Base-by-base conservation (phyloP, 495 filamentous ascomycete species). In the Xylaria nigripes region DNA sequence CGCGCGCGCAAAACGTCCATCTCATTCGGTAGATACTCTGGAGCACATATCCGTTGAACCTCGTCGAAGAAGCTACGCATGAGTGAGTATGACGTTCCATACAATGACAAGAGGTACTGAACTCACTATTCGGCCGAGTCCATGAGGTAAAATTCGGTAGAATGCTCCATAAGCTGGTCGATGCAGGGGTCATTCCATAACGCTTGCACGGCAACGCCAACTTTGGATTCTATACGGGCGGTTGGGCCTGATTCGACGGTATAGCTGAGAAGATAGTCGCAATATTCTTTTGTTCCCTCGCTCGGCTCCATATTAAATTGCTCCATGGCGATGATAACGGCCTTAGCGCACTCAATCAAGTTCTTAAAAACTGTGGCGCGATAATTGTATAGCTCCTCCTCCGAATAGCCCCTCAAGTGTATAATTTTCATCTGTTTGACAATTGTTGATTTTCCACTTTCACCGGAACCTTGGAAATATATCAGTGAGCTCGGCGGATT, bases 391-490 rank as follows among this genome's bases (percentile, higher is more conserved):
- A 96, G 80, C 67, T 98, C 93, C 59, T 96, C 90, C 55, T 85
- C 79, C 2, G 87, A 86, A 69, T 97, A 98, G 53, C 93, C 93
- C 72, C 95, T 95, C 63, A 96, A 87, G 64, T 97, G 93, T 60
- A 97, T 97, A 64, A 98, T 97, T 72, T 98, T 98, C 93, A 97
- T 98, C 77, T 97, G 93, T 70, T 97, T 97, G 57, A 98, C 93
- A 59, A 97, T 96, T 3, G 93, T 98, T 45, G 93, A 96, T 72
- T 98, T 98, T 46, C 93, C 93, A 71, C 91, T 96, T 77, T 98
- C 93, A 54, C 93, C 93, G 53, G 93, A 96, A 36, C 93, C 93
- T 98, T 64, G 41, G 44, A 43, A 47, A 24, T 13, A 34, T n/a
- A 36, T 61, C 43, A 62, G 55, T 45, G 45, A 36, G 25, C n/a